Percentiles rank a stretch among this genome's conserved stretches.
phyloP scores from a whole-genome alignment of 257 asterid genomes.

The Nicotiana attenuata region DNA sequence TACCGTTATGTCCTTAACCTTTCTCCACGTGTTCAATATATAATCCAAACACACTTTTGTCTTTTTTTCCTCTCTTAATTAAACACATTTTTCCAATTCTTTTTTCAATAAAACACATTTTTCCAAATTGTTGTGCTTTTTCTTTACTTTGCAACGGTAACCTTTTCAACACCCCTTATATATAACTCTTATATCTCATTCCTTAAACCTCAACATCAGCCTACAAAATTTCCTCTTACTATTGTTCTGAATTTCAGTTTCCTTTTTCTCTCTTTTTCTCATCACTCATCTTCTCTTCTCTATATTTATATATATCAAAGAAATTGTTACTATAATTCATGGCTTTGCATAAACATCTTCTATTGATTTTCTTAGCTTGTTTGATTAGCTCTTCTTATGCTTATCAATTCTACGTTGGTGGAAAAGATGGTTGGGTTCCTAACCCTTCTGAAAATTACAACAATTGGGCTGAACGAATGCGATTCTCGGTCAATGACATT shows the following conservation, averaged over 20 bases:
- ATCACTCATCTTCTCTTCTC: neutral
- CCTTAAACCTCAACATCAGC: neutral
- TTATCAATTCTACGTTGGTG: constrained; percentile 49
- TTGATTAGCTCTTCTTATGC: constrained; percentile 20
- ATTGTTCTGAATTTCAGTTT: neutral
- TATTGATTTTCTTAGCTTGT: constrained; percentile 18
- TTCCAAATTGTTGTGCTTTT: neutral
- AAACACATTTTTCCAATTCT: neutral
- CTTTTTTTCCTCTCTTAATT: neutral
- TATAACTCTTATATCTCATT: neutral
- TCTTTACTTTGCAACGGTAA: neutral
- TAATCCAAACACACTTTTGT: neutral
- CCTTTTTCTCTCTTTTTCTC: neutral
- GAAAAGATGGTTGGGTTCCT: constrained; percentile 52
- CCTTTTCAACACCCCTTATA: neutral
- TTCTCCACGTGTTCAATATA: neutral
- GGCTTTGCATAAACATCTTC: neutral
- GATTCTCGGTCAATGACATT: constrained; percentile 71
- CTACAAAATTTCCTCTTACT: neutral
- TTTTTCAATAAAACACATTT: neutral
- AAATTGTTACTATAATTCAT: neutral
- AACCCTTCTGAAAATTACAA: constrained; percentile 53
- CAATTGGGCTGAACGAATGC: constrained; percentile 57
- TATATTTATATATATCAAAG: neutral
- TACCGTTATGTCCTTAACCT: neutral